These are phyloP conservation scores for Monosporascus sp. DNA, from an alignment of 2,329 filamentous ascomycete species.

Conservation along the genomic window DNA sequence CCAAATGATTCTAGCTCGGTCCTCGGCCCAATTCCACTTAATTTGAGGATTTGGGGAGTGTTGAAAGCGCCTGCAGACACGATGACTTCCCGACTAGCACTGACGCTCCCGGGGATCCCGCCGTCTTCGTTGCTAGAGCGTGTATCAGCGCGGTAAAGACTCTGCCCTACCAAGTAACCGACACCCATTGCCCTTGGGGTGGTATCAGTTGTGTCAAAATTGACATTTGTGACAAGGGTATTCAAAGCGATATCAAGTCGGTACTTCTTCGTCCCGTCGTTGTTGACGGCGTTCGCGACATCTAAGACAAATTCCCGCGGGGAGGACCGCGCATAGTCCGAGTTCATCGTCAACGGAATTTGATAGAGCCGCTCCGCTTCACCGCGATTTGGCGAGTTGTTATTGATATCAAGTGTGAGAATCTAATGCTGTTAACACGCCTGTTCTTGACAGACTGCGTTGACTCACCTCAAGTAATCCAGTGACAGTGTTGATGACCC, in stretches of 20 bases:
- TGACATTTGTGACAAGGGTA: not conserved
- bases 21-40: slow-evolving; percentile 30
- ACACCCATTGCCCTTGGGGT: slow-evolving; percentile 5
- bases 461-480: slow-evolving; percentile 13
- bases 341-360: not conserved
- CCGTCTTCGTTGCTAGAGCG: slow-evolving; percentile 1
- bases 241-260: not conserved
- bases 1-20: slow-evolving; percentile 26
- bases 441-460: not conserved
- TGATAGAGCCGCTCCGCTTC: not conserved
- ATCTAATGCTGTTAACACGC: slow-evolving; percentile 10
- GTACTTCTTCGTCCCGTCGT: not conserved
- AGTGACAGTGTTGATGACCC: slow-evolving; percentile 13
- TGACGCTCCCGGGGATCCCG: not conserved
- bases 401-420: slow-evolving; percentile 40
- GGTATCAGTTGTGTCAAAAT: not conserved
- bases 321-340: not conserved
- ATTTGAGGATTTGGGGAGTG: slow-evolving; percentile 31
- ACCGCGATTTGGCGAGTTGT: slow-evolving; percentile 21
- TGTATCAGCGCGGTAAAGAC: slow-evolving; percentile 5
- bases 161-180: slow-evolving; percentile 5
- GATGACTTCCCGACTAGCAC: slow-evolving; percentile 5
- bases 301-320: not conserved
- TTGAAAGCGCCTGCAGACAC: slow-evolving; percentile 24
- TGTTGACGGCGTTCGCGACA: not conserved